Evolutionary conservation across 345 rosid species (phyloP).

Genomic region (Eucalyptus regnans): DNA sequence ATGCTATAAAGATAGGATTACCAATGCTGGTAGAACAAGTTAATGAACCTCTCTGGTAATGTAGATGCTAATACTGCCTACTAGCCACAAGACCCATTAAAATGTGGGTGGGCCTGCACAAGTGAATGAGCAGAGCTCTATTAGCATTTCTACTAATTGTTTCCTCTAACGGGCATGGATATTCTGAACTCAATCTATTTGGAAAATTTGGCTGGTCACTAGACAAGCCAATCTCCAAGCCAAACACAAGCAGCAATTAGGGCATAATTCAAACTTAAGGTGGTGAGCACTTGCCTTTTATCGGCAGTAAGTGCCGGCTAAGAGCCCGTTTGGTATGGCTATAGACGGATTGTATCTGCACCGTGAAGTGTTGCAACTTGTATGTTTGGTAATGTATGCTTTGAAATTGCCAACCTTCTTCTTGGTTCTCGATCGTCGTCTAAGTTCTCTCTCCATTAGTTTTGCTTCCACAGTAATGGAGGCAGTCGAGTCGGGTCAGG

Average conservation of each 20-base stretch:
- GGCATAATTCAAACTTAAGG: background rate
- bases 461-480: background rate
- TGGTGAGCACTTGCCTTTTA: background rate
- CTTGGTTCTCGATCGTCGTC: background rate
- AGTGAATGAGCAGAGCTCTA: background rate
- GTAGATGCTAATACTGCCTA: too few species aligned
- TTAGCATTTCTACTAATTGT: background rate
- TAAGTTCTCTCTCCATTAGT: background rate
- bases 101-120: background rate
- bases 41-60: background rate
- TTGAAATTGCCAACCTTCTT: background rate
- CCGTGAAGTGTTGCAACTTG: background rate
- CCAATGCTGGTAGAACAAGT: background rate
- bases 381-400: background rate
- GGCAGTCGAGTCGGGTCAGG: background rate
- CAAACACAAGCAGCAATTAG: background rate
- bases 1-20: background rate
- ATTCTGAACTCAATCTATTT: background rate
- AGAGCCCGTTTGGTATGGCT: background rate
- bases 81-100: background rate
- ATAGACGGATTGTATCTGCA: fast-evolving
- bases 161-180: background rate
- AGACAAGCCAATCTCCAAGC: background rate
- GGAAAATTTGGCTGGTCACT: background rate
- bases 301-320: fast-evolving